Evolutionary conservation across 2,329 filamentous ascomycete genomes (phyloP), one percentile per base, ranked within the genome.

Genomic region (Dactylonectria estremocensis): DNA sequence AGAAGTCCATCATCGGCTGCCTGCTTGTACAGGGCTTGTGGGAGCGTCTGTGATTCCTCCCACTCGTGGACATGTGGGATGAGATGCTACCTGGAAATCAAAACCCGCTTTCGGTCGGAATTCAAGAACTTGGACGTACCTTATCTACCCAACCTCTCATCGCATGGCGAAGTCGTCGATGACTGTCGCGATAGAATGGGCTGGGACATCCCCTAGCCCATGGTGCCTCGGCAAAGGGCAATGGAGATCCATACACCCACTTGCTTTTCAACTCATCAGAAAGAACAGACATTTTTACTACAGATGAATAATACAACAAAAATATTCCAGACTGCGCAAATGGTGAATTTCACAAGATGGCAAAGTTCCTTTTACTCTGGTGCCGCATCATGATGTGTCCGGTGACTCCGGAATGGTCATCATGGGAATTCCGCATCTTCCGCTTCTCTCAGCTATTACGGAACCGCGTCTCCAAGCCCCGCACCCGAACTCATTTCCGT

Each of bases 191-290:
- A n/a, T 64, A 64, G 13, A 60, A 59, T 8, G 62, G 62, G 48
- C 62, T 64, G 3, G 62, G 62, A 16, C 62, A 60, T 33, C 55
- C 62, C 33, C 62, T 48, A 2, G 62, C 62, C 62, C 62, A 64
- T 16, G 62, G 37, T n/a, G 55, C 62, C 22, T 64, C 62, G 10
- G 62, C 62, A 18, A 54, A 64, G 3, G 62, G 62, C 18, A 64
- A 18, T 14, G 20, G 58, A 3, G 62, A 64, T 18, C 62, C 62
- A 24, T 53, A 64, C 3, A 64, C 28, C 62, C 62, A 64, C 22
- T 64, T 64, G 31, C 24, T 54, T 28, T 60, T 54, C 5, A 59
- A 31, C 7, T 46, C 46, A 8, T 54, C 55, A 3, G 62, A 49
- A 20, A 64, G 48, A 6, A 35, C 20, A 9, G 54, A 46, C 55